Evolutionary conservation across 768 basidiomycete genomes (phyloP).

Genomic region (Lyophyllum decastes): DNA sequence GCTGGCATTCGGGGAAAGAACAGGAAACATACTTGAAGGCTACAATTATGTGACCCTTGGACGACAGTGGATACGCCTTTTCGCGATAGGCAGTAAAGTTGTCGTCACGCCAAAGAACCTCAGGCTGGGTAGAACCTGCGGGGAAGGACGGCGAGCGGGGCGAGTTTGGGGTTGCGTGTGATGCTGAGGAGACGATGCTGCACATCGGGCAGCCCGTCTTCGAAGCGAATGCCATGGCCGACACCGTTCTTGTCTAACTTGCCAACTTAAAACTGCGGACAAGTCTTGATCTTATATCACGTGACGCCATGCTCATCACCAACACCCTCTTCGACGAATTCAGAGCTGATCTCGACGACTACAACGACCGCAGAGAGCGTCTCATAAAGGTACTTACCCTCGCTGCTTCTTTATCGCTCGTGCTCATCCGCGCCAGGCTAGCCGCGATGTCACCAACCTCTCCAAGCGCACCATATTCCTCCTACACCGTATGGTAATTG

Average conservation of each 20-base stretch:
- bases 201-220: slow-evolving; percentile 79
- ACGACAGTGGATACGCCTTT: slow-evolving; percentile 69
- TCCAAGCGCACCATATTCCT: slow-evolving; percentile 96
- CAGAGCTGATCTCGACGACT: slow-evolving; percentile 73
- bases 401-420: slow-evolving; percentile 6
- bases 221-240: slow-evolving; percentile 53
- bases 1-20: background rate
- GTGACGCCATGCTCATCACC: slow-evolving; percentile 23
- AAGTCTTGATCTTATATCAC: slow-evolving; percentile 4
- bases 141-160: slow-evolving; percentile 49
- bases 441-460: slow-evolving; percentile 85
- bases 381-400: slow-evolving; percentile 77
- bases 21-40: slow-evolving; percentile 67
- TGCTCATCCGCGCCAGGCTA: slow-evolving; percentile 45
- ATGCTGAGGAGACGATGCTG: slow-evolving; percentile 63
- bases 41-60: slow-evolving; percentile 68
- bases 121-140: slow-evolving; percentile 48
- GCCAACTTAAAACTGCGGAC: background rate
- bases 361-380: slow-evolving; percentile 86
- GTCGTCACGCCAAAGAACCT: slow-evolving; percentile 74
- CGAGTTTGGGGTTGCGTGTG: slow-evolving; percentile 43
- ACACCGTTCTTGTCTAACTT: background rate
- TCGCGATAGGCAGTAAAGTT: slow-evolving; percentile 78
- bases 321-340: slow-evolving; percentile 55
- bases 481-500: slow-evolving; percentile 68